Evolutionary conservation across 139 green algal species (phyloP).

Genomic region (Asterochloris erici): DNA sequence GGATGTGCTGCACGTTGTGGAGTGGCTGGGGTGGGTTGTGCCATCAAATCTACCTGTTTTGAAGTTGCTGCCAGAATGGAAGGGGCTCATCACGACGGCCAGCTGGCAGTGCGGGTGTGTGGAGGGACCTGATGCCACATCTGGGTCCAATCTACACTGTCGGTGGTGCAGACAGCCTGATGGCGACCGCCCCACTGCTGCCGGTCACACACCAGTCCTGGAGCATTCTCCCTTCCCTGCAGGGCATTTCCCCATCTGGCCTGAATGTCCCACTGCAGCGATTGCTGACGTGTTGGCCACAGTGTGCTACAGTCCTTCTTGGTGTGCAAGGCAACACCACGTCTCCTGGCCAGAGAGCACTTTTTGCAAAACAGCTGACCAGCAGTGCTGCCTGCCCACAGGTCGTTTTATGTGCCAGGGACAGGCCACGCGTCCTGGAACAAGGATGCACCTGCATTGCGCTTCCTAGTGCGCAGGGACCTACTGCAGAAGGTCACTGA

Average conservation of each 20-base stretch:
- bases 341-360: not conserved
- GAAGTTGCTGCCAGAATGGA: no score
- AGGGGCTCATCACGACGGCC: no score
- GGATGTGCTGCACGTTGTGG: no score
- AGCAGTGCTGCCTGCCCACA: not conserved
- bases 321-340: not conserved
- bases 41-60: no score
- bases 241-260: not conserved
- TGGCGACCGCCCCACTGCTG: no score
- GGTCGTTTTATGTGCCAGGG: constrained; percentile 37
- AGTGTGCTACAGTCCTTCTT: not conserved
- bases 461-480: constrained; percentile 24
- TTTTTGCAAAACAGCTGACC: not conserved
- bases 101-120: no score
- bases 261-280: not conserved
- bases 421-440: constrained; percentile 29
- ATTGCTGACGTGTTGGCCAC: not conserved
- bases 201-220: not conserved
- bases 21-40: no score
- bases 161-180: no score
- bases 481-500: not conserved
- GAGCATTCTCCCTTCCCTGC: not conserved
- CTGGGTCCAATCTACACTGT: no score
- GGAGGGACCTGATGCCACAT: no score
- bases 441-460: constrained; percentile 19